These are phyloP conservation scores for Keithomyces neogunnii DNA, from an alignment of 2,329 filamentous ascomycete genomes.

Conservation along the genomic window DNA sequence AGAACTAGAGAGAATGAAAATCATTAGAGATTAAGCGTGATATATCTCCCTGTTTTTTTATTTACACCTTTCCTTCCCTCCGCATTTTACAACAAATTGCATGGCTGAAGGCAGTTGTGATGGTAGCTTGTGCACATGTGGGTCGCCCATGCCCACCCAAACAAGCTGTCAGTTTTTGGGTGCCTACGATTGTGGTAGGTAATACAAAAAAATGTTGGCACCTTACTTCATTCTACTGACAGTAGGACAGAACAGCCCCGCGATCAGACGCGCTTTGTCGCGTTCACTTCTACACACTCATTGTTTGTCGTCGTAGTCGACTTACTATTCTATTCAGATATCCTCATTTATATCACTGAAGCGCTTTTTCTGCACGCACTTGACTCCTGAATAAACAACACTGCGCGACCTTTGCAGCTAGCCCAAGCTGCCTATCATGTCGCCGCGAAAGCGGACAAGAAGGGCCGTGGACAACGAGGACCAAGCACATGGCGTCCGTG, in stretches of 20 bases:
- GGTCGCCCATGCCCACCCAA: too few relatives aligned
- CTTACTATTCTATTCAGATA: not conserved
- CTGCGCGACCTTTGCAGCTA: not conserved
- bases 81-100: too few relatives aligned
- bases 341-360: not conserved
- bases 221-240: too few relatives aligned
- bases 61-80: too few relatives aligned
- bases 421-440: slow-evolving; percentile 13
- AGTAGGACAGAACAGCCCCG: not conserved
- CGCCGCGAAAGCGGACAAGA: slow-evolving; percentile 34
- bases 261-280: not conserved
- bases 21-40: too few relatives aligned
- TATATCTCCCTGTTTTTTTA: too few relatives aligned
- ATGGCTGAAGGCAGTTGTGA: too few relatives aligned
- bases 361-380: not conserved
- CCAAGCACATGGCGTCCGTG: not conserved
- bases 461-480: slow-evolving; percentile 13
- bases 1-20: too few relatives aligned
- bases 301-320: not conserved
- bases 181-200: too few relatives aligned
- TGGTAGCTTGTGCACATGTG: too few relatives aligned
- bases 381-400: not conserved
- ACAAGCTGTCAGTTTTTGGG: too few relatives aligned
- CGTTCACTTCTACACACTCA: not conserved
- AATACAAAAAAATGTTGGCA: too few relatives aligned